These are phyloP conservation scores for Cercospora citrullina DNA, from an alignment of 2,329 filamentous ascomycete species.

Conservation along the genomic window DNA sequence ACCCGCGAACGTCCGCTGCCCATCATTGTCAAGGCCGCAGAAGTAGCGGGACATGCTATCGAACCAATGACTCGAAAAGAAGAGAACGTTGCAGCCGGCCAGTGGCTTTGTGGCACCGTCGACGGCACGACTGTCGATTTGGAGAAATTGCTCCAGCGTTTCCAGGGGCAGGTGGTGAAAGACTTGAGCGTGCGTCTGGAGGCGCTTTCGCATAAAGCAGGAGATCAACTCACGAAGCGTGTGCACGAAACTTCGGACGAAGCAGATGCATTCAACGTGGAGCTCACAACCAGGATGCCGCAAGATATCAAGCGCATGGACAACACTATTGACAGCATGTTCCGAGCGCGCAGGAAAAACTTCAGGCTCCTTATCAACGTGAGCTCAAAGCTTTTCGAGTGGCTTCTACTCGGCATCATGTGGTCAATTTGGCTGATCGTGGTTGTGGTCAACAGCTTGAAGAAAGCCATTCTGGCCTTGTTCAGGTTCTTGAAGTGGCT, in stretches of 20 bases:
- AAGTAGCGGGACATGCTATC: slow-evolving; percentile 42
- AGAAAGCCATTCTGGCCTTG: slow-evolving; percentile 62
- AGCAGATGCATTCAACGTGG: slow-evolving; percentile 74
- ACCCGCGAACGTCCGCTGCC: slow-evolving; percentile 35
- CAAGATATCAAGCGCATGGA: slow-evolving; percentile 77
- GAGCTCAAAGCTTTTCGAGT: slow-evolving; percentile 82
- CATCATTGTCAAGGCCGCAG: slow-evolving; percentile 42
- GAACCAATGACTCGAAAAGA: slow-evolving; percentile 52
- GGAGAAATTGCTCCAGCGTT: slow-evolving; percentile 52
- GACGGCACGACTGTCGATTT: slow-evolving; percentile 44
- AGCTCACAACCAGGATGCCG: slow-evolving; percentile 74
- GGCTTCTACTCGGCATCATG: slow-evolving; percentile 83
- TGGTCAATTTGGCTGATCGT: slow-evolving; percentile 95
- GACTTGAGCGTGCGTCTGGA: slow-evolving; percentile 48
- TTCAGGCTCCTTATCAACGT: slow-evolving; percentile 73
- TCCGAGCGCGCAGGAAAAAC: slow-evolving; percentile 71
- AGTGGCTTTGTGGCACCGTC: slow-evolving; percentile 52
- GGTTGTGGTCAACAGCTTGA: slow-evolving; percentile 67
- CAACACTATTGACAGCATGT: slow-evolving; percentile 68
- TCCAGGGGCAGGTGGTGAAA: slow-evolving; percentile 50
- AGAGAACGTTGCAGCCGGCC: slow-evolving; percentile 56
- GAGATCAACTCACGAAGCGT: slow-evolving; percentile 55
- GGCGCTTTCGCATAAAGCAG: slow-evolving; percentile 49
- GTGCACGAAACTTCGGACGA: slow-evolving; percentile 71
- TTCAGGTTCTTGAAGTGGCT: slow-evolving; percentile 72